Evolutionary conservation across 2,329 filamentous ascomycete genomes (phyloP).

Genomic region (Epichloe elymi): DNA sequence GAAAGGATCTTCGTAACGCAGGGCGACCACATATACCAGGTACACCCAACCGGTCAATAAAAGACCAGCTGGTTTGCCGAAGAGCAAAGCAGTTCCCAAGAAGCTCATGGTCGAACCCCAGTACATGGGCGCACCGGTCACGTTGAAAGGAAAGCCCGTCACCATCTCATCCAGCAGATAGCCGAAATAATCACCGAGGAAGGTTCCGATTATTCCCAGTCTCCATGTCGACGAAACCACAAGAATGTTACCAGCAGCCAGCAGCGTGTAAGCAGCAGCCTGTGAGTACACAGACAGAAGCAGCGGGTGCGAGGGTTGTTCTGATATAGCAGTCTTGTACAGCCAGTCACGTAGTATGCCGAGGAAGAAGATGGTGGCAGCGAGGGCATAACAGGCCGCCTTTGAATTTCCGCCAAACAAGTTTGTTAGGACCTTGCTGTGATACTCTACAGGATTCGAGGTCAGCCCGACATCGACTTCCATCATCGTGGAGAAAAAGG

Average conservation of each 20-base stretch:
- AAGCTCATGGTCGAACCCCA: conserved; percentile 89
- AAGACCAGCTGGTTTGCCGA: conserved; percentile 77
- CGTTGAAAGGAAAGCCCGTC: conserved; percentile 89
- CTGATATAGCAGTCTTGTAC: conserved; percentile 71
- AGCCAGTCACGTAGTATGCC: conserved; percentile 79
- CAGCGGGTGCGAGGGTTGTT: conserved; percentile 61
- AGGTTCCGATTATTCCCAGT: conserved; percentile 88
- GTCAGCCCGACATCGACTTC: conserved; percentile 9
- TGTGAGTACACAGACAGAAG: conserved; percentile 48
- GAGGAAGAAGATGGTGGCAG: conserved; percentile 77
- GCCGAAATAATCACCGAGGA: conserved; percentile 96
- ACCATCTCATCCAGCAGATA: conserved; percentile 95
- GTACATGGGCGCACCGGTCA: conserved; percentile 91
- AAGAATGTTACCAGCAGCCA: conserved; percentile 66
- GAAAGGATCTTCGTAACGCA: conserved; percentile 87
- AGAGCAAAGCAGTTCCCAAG: conserved; percentile 71
- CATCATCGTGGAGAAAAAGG: conserved; percentile 6
- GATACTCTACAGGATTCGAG: conserved; percentile 55
- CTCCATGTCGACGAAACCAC: conserved; percentile 85
- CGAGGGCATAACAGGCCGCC: conserved; percentile 79
- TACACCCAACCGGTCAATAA: conserved; percentile 64
- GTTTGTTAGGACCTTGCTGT: conserved; percentile 76
- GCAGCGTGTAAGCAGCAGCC: conserved; percentile 55
- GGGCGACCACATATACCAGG: conserved; percentile 65
- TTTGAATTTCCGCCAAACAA: conserved; percentile 68